These are phyloP conservation scores for Cucumis hystrix DNA, from an alignment of 306 rosid genomes.

Conservation along the genomic window DNA sequence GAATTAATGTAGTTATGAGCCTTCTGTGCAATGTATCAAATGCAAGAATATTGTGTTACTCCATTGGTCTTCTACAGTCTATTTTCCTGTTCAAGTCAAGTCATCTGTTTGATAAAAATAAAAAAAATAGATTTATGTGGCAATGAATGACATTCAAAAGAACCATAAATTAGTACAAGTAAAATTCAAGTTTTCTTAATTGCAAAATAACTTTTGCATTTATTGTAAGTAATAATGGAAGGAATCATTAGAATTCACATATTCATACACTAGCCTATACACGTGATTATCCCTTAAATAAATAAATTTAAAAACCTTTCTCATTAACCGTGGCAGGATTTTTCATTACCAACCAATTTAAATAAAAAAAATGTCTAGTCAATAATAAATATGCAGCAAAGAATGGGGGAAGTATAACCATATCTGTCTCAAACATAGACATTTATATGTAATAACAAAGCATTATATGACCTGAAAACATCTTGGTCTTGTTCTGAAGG, in stretches of 20 bases:
- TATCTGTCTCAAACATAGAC: background rate
- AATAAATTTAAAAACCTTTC: background rate
- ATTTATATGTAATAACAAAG: background rate
- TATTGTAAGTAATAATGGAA: background rate
- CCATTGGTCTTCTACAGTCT: background rate
- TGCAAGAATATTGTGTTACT: background rate
- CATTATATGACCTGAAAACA: slow-evolving; percentile 47
- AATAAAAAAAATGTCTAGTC: background rate
- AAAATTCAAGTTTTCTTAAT: background rate
- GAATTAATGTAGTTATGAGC: background rate
- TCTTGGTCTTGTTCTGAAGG: slow-evolving; percentile 68
- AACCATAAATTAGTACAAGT: background rate
- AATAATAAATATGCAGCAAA: background rate
- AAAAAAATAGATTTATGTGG: background rate
- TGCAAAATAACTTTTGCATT: background rate
- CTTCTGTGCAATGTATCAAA: background rate
- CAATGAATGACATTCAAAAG: background rate
- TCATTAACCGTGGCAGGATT: background rate
- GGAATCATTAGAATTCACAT: background rate
- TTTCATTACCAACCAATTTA: background rate
- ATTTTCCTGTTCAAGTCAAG: background rate
- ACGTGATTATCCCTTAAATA: background rate
- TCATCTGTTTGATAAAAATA: background rate
- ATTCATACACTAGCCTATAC: background rate
- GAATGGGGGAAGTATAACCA: background rate